These are phyloP conservation scores for Xylaria sp. DNA, from an alignment of 2,329 filamentous ascomycete genomes.

Conservation along the genomic window DNA sequence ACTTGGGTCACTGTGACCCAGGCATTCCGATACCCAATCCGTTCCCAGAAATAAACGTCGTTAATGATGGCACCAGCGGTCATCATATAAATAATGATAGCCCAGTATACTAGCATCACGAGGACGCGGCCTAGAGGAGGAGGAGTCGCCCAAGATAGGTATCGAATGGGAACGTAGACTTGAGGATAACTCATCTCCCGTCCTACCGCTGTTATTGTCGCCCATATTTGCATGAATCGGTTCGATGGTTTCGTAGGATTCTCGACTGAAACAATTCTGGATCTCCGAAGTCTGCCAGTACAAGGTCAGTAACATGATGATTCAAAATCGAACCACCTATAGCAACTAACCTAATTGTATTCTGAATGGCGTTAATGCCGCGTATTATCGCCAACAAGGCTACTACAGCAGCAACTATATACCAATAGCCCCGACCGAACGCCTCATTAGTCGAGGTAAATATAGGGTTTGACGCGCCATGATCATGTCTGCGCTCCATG, in stretches of 20 bases:
- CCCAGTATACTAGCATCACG: conserved; percentile 66
- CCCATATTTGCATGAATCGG: conserved; percentile 61
- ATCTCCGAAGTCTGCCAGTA: conserved; percentile 57
- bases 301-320: conserved; percentile 9
- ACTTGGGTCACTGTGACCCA: conserved; percentile 74
- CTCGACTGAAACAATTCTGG: conserved; percentile 55
- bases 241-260: conserved; percentile 64
- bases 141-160: conserved; percentile 66
- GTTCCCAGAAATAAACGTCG: conserved; percentile 70
- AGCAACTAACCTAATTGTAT: conserved; percentile 54
- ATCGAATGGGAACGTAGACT: conserved; percentile 57
- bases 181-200: conserved; percentile 69
- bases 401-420: conserved; percentile 63
- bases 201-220: conserved; percentile 65
- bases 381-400: conserved; percentile 56
- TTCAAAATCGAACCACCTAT: background rate
- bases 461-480: conserved; percentile 47
- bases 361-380: conserved; percentile 56
- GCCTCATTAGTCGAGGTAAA: conserved; percentile 60
- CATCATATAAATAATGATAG: conserved; percentile 68
- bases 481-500: conserved; percentile 47
- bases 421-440: conserved; percentile 68
- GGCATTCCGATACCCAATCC: conserved; percentile 73
- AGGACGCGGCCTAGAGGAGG: conserved; percentile 67
- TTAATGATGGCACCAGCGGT: conserved; percentile 58